Percentiles rank a stretch among this genome's conserved stretches.
These are phyloP conservation scores for Eucalyptus regnans DNA, from an alignment of 345 rosid species.

Conservation along the genomic window DNA sequence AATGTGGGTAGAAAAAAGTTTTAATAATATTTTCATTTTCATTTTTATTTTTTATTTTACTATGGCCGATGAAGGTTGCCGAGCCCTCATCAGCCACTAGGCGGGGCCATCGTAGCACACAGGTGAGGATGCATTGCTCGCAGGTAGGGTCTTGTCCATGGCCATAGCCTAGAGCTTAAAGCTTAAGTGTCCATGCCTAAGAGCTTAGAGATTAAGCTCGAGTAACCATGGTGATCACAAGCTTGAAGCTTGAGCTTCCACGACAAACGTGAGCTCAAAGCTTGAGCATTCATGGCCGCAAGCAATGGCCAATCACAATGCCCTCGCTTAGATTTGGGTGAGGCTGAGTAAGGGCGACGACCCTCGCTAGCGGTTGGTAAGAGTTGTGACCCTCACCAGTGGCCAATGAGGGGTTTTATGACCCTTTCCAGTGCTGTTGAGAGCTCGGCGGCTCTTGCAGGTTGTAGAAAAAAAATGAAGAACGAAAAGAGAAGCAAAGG, in stretches of 20 bases:
- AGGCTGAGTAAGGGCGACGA: fast-evolving
- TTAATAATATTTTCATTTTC: no score
- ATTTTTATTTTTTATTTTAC: no score
- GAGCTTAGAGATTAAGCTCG: background rate
- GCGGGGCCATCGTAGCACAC: fast-evolving
- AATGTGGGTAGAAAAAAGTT: fast-evolving
- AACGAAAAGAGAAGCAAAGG: fast-evolving
- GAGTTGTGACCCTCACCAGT: fast-evolving
- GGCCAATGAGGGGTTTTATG: fast-evolving
- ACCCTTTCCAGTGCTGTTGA: fast-evolving
- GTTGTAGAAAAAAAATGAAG: no score
- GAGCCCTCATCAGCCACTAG: fast-evolving
- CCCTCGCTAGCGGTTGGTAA: fast-evolving
- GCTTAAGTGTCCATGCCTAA: background rate
- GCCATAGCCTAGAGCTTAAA: fast-evolving
- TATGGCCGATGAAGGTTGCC: fast-evolving
- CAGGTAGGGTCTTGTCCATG: fast-evolving
- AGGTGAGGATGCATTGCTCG: fast-evolving
- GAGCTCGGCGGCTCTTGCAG: fast-evolving
- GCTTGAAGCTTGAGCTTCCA: background rate
- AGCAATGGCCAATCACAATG: background rate
- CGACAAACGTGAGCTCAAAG: background rate
- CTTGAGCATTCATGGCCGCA: fast-evolving
- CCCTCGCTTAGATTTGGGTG: fast-evolving
- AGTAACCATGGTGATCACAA: no score